These are phyloP conservation scores for Mallotus japonicus DNA, from an alignment of 441 rosid genomes.

Conservation along the genomic window DNA sequence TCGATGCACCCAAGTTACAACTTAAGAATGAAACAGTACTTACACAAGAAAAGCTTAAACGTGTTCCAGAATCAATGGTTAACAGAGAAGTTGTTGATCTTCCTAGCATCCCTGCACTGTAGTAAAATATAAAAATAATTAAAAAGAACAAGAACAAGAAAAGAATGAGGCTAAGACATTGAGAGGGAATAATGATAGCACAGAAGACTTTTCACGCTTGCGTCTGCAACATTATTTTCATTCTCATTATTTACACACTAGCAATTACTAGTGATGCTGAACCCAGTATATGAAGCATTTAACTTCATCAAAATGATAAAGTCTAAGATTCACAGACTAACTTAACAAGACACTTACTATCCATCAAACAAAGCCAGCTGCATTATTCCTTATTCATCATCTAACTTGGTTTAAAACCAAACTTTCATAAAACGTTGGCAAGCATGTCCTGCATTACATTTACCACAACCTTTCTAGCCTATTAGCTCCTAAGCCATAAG, in stretches of 20 bases:
- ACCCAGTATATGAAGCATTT: not conserved
- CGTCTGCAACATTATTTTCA: not conserved
- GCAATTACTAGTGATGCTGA: not conserved
- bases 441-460: not conserved
- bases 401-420: not conserved
- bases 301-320: not conserved
- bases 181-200: not conserved
- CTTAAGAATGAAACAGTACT: slow-evolving; percentile 24
- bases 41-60: slow-evolving; percentile 31
- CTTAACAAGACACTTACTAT: not conserved
- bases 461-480: not conserved
- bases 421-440: not conserved
- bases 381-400: not conserved
- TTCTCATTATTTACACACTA: not conserved
- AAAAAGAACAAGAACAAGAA: not conserved
- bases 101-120: slow-evolving; percentile 57
- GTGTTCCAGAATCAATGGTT: slow-evolving; percentile 31
- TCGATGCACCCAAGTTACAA: not conserved
- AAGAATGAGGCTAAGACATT: not conserved
- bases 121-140: slow-evolving; percentile 8
- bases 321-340: not conserved
- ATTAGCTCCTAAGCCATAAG: not conserved
- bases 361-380: not conserved
- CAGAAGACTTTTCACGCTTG: not conserved
- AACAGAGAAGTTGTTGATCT: slow-evolving; percentile 47